Evolutionary conservation across 1,284 basidiomycete genomes (phyloP).

Genomic region (Rhodofomes roseus): DNA sequence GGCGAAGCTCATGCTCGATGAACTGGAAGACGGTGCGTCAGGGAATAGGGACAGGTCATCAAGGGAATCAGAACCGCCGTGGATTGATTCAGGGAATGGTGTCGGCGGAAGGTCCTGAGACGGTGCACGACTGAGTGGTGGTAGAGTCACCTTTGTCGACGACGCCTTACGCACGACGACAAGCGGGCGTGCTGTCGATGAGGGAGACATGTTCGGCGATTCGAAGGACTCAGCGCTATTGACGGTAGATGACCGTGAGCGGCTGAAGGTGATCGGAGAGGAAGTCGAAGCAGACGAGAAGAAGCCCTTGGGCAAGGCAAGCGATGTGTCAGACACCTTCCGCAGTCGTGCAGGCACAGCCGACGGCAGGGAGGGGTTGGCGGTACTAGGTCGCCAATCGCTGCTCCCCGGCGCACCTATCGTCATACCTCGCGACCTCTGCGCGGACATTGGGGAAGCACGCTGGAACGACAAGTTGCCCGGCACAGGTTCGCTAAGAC

Average conservation of each 20-base stretch:
- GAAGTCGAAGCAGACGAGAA: conserved; percentile 14
- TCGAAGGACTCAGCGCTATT: conserved; percentile 16
- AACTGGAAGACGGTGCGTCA: conserved; percentile 41
- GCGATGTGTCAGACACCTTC: conserved; percentile 16
- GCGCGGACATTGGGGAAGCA: conserved; percentile 4
- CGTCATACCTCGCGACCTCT: conserved; percentile 53
- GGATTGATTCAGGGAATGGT: conserved; percentile 13
- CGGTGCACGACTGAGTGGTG: conserved; percentile 21
- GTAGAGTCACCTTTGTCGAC: conserved; percentile 19
- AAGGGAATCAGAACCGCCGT: conserved; percentile 11
- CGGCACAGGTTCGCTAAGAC: conserved; percentile 14
- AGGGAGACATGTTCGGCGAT: conserved; percentile 8
- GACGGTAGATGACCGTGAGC: conserved; percentile 21
- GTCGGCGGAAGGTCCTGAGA: conserved; percentile 24
- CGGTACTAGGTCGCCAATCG: neutral
- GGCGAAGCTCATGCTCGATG: conserved; percentile 30
- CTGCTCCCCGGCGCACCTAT: conserved; percentile 26
- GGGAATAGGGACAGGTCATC: conserved; percentile 27
- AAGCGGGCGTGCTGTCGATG: conserved; percentile 15
- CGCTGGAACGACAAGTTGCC: conserved; percentile 10
- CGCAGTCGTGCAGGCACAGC: conserved; percentile 14
- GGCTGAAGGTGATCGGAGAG: conserved; percentile 23
- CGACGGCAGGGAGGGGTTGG: neutral
- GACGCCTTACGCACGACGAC: conserved; percentile 29
- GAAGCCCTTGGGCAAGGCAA: conserved; percentile 9